A percentile compares a stretch with the other conserved stretches of the same genome.
Conservation (phyloP, 2,329 filamentous ascomycete species). For the Fusarium liriodendri region DNA sequence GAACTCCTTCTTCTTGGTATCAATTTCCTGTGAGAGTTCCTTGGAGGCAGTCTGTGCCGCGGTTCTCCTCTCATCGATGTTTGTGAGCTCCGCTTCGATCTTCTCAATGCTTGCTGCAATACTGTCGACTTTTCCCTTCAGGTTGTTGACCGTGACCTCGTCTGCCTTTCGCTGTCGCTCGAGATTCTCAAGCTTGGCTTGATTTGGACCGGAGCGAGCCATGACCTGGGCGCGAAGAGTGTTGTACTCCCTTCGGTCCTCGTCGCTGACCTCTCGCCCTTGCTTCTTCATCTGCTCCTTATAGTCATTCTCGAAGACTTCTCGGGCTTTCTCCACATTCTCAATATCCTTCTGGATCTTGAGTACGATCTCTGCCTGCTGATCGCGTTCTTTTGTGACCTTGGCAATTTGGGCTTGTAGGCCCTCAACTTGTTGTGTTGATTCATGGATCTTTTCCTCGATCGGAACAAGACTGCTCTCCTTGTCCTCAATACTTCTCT, state of each 20-base stretch:
- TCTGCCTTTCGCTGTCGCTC: conserved; percentile 90
- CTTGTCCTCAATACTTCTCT: conserved; percentile 87
- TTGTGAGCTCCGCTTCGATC: conserved; percentile 76
- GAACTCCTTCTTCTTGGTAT: conserved; percentile 89
- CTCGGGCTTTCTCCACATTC: conserved; percentile 88
- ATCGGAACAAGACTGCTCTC: conserved; percentile 89
- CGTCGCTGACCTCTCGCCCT: conserved; percentile 85
- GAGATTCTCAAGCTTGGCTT: conserved; percentile 87
- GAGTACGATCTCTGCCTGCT: conserved; percentile 74
- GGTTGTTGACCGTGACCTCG: conserved; percentile 87
- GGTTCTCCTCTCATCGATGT: conserved; percentile 75
- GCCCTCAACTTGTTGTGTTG: conserved; percentile 75
- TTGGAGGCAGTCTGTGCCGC: conserved; percentile 72
- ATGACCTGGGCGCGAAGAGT: conserved; percentile 86
- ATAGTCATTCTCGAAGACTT: conserved; percentile 90
- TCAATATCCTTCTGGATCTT: conserved; percentile 84
- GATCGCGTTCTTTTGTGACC: conserved; percentile 80
- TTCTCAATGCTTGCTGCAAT: conserved; percentile 80
- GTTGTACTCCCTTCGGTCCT: conserved; percentile 91
- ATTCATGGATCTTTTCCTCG: conserved; percentile 90
- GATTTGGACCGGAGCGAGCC: conserved; percentile 82
- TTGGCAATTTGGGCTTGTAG: conserved; percentile 75
- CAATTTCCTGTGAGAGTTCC: conserved; percentile 80
- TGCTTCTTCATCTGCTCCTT: conserved; percentile 86
- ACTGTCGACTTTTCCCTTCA: conserved; percentile 88